phyloP scores from a whole-genome alignment of 306 rosid species.

The Phaseolus lunatus region DNA sequence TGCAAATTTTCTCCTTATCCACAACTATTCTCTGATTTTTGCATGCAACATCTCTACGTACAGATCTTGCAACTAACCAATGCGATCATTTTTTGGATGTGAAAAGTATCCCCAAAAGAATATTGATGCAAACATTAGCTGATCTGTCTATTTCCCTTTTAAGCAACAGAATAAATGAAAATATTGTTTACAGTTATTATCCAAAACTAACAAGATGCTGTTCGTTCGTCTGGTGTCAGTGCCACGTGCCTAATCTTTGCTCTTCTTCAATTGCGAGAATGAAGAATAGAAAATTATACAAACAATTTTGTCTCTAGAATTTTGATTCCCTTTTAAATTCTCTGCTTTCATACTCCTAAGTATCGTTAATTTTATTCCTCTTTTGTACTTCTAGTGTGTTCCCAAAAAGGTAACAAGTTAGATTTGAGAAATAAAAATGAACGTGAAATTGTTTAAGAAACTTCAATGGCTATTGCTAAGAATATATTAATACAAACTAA shows the following conservation, averaged over 20 bases:
- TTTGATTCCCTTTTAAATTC: neutral
- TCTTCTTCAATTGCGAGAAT: neutral
- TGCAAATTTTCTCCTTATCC: neutral
- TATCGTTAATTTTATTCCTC: neutral
- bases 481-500: neutral
- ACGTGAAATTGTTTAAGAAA: neutral
- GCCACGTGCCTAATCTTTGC: neutral
- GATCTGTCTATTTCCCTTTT: neutral
- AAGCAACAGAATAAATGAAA: neutral
- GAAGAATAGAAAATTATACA: neutral
- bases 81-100: neutral
- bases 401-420: neutral
- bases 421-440: neutral
- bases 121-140: neutral
- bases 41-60: neutral
- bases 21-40: neutral
- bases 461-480: neutral
- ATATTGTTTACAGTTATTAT: neutral
- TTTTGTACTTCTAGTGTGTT: neutral
- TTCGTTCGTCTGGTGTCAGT: neutral
- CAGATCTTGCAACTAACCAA: neutral
- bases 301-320: neutral
- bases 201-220: neutral
- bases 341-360: neutral
- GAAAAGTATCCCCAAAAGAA: no score